phyloP scores from a whole-genome alignment of 2,329 filamentous ascomycete genomes.

The Aspergillus hortae region DNA sequence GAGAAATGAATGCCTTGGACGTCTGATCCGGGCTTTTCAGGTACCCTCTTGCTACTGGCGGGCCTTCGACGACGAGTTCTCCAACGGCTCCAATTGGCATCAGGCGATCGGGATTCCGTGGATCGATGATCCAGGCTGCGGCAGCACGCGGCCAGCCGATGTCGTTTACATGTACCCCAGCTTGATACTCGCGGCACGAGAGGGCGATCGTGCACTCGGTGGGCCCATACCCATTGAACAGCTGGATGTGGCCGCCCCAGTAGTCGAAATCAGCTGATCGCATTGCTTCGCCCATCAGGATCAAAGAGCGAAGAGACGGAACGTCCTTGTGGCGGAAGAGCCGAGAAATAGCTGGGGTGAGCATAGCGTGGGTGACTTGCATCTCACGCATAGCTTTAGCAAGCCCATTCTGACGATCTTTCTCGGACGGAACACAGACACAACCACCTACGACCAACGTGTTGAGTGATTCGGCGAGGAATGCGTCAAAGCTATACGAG shows the following conservation, averaged over 20 bases:
- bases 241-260: too few relatives aligned
- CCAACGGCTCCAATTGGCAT: slow-evolving; percentile 10
- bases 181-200: too few relatives aligned
- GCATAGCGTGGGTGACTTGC: slow-evolving; percentile 9
- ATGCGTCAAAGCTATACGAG: slow-evolving; percentile 23
- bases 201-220: too few relatives aligned
- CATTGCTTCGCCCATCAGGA: neutral
- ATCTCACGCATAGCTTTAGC: slow-evolving; percentile 3
- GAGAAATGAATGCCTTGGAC: too few relatives aligned
- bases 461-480: slow-evolving; percentile 8
- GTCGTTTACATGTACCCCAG: too few relatives aligned
- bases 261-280: neutral
- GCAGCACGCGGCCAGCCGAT: too few relatives aligned
- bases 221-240: too few relatives aligned
- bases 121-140: too few relatives aligned
- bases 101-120: neutral
- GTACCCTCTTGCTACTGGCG: too few relatives aligned
- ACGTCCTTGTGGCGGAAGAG: neutral
- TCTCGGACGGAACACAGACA: slow-evolving; percentile 11
- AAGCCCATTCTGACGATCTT: neutral
- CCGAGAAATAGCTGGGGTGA: slow-evolving; percentile 16
- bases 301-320: neutral
- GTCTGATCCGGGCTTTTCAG: too few relatives aligned
- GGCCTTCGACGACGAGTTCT: slow-evolving; percentile 1
- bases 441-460: slow-evolving; percentile 12